Percentiles rank a stretch among this genome's conserved stretches.
Evolutionary conservation across 2,329 filamentous ascomycete genomes (phyloP).

Genomic region (Dothiorella sarmentorum): DNA sequence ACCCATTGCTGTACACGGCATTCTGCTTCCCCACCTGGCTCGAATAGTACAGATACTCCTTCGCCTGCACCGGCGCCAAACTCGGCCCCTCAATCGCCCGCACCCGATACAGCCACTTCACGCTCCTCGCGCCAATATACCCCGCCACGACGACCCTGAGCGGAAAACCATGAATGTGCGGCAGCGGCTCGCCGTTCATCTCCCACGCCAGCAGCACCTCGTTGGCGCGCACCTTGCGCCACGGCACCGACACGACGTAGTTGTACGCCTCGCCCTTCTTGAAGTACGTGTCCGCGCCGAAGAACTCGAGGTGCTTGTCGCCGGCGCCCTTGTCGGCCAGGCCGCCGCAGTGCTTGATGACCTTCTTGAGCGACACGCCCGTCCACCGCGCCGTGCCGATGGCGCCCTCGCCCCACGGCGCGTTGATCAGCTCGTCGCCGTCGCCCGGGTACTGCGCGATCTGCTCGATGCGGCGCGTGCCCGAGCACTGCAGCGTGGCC

Average conservation of each 20-base stretch:
- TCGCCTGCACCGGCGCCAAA: slow-evolving; percentile 59
- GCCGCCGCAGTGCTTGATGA: slow-evolving; percentile 68
- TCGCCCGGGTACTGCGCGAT: slow-evolving; percentile 63
- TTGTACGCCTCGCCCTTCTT: slow-evolving; percentile 64
- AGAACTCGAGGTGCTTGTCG: slow-evolving; percentile 61
- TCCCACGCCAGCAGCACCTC: slow-evolving; percentile 68
- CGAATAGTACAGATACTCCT: slow-evolving; percentile 67
- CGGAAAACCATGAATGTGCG: slow-evolving; percentile 64
- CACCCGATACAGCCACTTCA: slow-evolving; percentile 63
- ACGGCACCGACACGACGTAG: slow-evolving; percentile 65
- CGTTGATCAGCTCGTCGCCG: slow-evolving; percentile 56
- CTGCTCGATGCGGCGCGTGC: slow-evolving; percentile 67
- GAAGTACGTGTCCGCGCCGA: slow-evolving; percentile 70
- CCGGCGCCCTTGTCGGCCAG: slow-evolving; percentile 44
- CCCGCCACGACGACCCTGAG: slow-evolving; percentile 61
- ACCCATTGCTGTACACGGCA: slow-evolving; percentile 55
- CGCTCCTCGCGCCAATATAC: slow-evolving; percentile 63
- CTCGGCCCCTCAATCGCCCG: slow-evolving; percentile 58
- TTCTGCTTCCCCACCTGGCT: slow-evolving; percentile 69
- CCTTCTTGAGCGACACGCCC: slow-evolving; percentile 64
- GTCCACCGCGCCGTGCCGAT: slow-evolving; percentile 63
- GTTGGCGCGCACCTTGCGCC: slow-evolving; percentile 63
- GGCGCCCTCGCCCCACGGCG: slow-evolving; percentile 51
- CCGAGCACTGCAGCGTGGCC: slow-evolving; percentile 65
- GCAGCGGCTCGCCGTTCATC: slow-evolving; percentile 65